phyloP scores from a whole-genome alignment of 2,329 filamentous ascomycete genomes.

The Alternaria triticimaculans region DNA sequence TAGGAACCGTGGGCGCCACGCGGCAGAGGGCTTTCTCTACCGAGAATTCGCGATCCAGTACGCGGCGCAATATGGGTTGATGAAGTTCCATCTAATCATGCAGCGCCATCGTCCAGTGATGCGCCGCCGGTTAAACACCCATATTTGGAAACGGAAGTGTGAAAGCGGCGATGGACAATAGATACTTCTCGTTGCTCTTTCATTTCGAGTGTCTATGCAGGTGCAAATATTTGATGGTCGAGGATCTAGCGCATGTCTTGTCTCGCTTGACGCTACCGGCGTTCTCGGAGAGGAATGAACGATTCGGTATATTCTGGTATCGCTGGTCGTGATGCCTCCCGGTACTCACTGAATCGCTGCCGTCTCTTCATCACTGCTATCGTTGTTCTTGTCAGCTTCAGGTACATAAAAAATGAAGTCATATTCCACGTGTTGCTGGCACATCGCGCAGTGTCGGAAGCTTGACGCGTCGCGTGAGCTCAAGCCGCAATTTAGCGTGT shows the following conservation, averaged over 20 bases:
- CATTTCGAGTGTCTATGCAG: background rate
- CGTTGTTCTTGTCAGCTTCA: background rate
- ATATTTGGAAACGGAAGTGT: background rate
- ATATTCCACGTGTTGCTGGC: background rate
- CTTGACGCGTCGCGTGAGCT: background rate
- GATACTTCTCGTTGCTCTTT: background rate
- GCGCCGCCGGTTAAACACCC: slow-evolving; percentile 14
- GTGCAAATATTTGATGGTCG: background rate
- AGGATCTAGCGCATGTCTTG: background rate
- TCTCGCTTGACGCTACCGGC: too few relatives aligned
- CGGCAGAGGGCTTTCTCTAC: slow-evolving; percentile 3
- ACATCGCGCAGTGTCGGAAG: background rate
- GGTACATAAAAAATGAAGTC: background rate
- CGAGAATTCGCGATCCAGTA: slow-evolving; percentile 4
- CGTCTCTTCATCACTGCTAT: background rate
- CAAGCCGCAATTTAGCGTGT: background rate
- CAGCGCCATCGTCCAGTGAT: slow-evolving; percentile 7
- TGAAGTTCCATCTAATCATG: slow-evolving; percentile 14
- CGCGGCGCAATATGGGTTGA: slow-evolving; percentile 19
- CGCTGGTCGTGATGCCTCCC: background rate
- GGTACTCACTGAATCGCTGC: background rate
- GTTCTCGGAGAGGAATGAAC: too few relatives aligned
- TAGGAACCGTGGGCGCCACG: slow-evolving; percentile 5
- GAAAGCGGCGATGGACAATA: background rate
- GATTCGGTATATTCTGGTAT: too few relatives aligned